Base-by-base conservation (phyloP, 2,329 filamentous ascomycete genomes). In the Phaeosphaeriaceae sp. region DNA sequence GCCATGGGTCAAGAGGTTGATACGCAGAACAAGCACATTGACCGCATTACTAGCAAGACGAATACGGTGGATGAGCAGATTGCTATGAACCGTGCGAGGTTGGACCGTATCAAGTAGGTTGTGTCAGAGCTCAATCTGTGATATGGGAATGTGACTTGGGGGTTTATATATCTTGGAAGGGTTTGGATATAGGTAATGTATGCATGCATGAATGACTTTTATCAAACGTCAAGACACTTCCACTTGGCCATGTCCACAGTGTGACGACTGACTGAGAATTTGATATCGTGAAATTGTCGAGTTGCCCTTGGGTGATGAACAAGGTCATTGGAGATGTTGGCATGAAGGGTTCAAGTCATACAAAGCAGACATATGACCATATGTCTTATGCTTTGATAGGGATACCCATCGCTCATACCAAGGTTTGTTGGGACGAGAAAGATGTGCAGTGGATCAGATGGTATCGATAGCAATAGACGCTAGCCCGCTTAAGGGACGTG, bases 41-140 rank as follows among this genome's bases (percentile, higher is more conserved):
- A 89, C 54, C 82, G 86, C 50, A 90, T 97, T 67, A 89, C 83
- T 58, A 78, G 78, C 59, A 95, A 95, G 90, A 93, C 87, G 75
- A 91, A 96, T 71, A 83, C 81, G 62, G 89, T 96, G 83, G 69
- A 72, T 41, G 89, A 93, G 60, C 84, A 88, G 67, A 89, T 93
- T 64, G 85, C 85, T 50, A 85, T 90, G 82, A 92, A 92, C 78
- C 81, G 88, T 58, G 85, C 87, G 64, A 83, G 85, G 61, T 71
- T 92, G 71, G 85, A 88, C 64, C 81, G 87, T 41, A 86, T 87
- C 59, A 74, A 75, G 54, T 80, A 76, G 53, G 29, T 11, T 9
- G 9, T 8, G 18, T 2, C 36, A 21, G n/a, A n/a, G 13, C 23
- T 26, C 23, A 26, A 26, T 26, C 23, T 18, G 20, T 3, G 18